Evolutionary conservation across 1,284 basidiomycete species (phyloP).

Genomic region (Leccinum angustisporum): DNA sequence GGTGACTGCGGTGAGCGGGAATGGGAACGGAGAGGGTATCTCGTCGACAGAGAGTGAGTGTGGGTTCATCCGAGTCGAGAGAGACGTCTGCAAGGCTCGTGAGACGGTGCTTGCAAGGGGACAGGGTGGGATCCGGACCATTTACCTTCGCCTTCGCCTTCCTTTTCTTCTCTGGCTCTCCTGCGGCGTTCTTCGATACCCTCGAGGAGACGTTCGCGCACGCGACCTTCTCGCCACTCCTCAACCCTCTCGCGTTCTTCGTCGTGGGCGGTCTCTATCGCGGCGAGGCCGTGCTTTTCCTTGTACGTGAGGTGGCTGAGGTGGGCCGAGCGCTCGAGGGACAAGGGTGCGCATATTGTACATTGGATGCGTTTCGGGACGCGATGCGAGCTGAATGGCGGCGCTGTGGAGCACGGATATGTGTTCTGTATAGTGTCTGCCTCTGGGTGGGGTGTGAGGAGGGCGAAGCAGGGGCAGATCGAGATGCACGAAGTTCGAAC

Average conservation of each 20-base stretch:
- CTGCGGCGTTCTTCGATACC: slow-evolving; percentile 77
- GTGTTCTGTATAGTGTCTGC: slow-evolving; percentile 54
- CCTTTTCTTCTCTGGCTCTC: slow-evolving; percentile 77
- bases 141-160: slow-evolving; percentile 50
- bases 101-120: slow-evolving; percentile 3
- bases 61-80: slow-evolving; percentile 69
- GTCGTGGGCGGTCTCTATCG: slow-evolving; percentile 66
- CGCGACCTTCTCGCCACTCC: slow-evolving; percentile 70
- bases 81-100: slow-evolving; percentile 49
- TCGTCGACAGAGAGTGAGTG: slow-evolving; percentile 80
- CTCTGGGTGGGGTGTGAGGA: slow-evolving; percentile 34
- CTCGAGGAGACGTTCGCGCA: slow-evolving; percentile 73
- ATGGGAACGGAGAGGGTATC: slow-evolving; percentile 76
- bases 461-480: slow-evolving; percentile 8
- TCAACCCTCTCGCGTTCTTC: slow-evolving; percentile 75
- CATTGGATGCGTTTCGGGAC: slow-evolving; percentile 59
- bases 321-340: slow-evolving; percentile 71
- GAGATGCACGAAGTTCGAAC: slow-evolving; percentile 51
- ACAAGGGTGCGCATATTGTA: slow-evolving; percentile 68
- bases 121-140: no score
- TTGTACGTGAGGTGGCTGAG: slow-evolving; percentile 63
- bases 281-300: slow-evolving; percentile 61
- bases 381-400: slow-evolving; percentile 59
- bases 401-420: slow-evolving; percentile 55
- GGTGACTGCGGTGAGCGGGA: slow-evolving; percentile 59